phyloP scores from a whole-genome alignment of 164 flowering plant genomes.

The Magnolia officinalis region DNA sequence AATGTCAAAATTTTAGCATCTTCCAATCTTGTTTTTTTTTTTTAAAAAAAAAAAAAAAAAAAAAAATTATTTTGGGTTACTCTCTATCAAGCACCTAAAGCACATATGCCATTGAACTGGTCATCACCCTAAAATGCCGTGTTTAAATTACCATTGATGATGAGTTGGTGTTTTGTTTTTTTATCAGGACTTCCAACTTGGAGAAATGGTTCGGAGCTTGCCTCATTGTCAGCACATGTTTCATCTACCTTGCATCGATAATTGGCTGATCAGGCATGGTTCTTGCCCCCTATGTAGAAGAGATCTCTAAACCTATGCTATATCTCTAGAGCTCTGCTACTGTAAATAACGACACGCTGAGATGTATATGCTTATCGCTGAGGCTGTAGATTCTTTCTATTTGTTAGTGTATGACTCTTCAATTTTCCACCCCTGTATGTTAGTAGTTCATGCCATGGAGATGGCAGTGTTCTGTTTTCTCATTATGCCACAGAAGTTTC shows the following conservation, averaged over 20 bases:
- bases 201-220: constrained; percentile 73
- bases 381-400: constrained; percentile 2
- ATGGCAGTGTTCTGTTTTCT: too few relatives aligned
- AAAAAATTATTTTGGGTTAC: too few relatives aligned
- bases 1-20: neutral
- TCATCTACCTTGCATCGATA: constrained; percentile 86
- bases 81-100: neutral
- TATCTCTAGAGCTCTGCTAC: neutral
- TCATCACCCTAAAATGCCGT: neutral
- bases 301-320: constrained; percentile 43
- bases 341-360: constrained; percentile 21
- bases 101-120: neutral
- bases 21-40: neutral
- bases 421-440: neutral
- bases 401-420: neutral
- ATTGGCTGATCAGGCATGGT: constrained; percentile 79
- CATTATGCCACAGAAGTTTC: too few relatives aligned
- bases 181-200: constrained; percentile 72
- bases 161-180: neutral
- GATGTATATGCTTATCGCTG: constrained; percentile 7
- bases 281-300: constrained; percentile 92
- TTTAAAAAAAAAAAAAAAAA: too few relatives aligned
- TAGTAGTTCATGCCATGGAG: too few relatives aligned
- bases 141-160: neutral
- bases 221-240: constrained; percentile 89